Conservation (phyloP, 164 flowering plant genomes). For the Echeveria elegans region DNA sequence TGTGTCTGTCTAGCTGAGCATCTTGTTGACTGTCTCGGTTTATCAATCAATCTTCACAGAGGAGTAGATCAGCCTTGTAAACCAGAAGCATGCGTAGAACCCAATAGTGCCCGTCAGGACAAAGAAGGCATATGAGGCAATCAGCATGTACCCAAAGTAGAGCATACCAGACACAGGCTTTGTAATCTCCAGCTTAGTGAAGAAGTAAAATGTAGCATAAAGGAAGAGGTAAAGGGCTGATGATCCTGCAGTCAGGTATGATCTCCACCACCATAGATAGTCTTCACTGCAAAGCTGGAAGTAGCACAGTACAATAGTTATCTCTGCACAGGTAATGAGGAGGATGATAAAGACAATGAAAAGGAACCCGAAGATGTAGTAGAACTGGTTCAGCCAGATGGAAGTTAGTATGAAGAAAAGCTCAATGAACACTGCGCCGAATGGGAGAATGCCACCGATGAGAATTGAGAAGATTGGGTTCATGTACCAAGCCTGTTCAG, state of each 20-base stretch:
- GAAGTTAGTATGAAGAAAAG: constrained; percentile 62
- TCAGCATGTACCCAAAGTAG: constrained; percentile 60
- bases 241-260: constrained; percentile 49
- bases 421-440: constrained; percentile 60
- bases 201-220: constrained; percentile 53
- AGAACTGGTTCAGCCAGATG: constrained; percentile 57
- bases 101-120: constrained; percentile 57
- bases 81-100: constrained; percentile 53
- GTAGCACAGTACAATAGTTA: constrained; percentile 52
- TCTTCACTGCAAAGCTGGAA: constrained; percentile 59
- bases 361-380: constrained; percentile 59
- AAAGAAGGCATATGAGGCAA: constrained; percentile 52
- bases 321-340: constrained; percentile 49
- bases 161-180: constrained; percentile 45
- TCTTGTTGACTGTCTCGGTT: not conserved
- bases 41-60: constrained; percentile 48
- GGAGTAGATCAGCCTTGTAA: constrained; percentile 57
- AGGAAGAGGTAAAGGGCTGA: constrained; percentile 57
- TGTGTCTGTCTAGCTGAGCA: not conserved
- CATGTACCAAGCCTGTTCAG: constrained; percentile 64
- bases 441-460: constrained; percentile 59
- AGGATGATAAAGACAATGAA: constrained; percentile 50
- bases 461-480: constrained; percentile 43
- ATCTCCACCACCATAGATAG: constrained; percentile 62
- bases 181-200: constrained; percentile 55